Base-by-base conservation (phyloP, 495 filamentous ascomycete genomes). In the Achaetomiella virescens region DNA sequence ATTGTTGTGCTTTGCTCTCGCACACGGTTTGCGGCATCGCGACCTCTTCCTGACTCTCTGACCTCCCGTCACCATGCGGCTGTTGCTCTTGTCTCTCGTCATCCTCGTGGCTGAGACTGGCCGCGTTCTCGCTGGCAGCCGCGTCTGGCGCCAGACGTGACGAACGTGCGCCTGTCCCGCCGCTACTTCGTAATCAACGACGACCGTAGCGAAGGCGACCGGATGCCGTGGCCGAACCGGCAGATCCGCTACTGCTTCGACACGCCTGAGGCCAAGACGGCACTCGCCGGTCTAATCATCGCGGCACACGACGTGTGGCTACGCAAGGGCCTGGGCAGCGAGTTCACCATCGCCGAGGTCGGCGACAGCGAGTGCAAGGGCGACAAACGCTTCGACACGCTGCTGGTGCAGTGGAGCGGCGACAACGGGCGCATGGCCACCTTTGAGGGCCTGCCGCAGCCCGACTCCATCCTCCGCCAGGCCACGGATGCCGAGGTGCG, bases 171-270 rank as follows among this genome's bases (percentile, higher is more conserved):
- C 10, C 43, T 46, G 0, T 22, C 17, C 43, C 43, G 43, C 14
- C 38, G 55, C 4, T 58, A 53, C 49, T 38, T 47, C 9, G 24
- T 35, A 15, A 37, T 58, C 38, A 35, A 53, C 18, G 20, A 24
- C 5, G 43, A 46, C 5, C 55, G 37, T 2, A 41, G 17, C 7
- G 46, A 24, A 4, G 53, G 43, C 43, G 17, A 5, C 22, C 3
- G n/a, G 10, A 38, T 18, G 35, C 6, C n/a, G 9, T 58, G 55
- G 55, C 55, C 48, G n/a, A 41, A 58, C 20, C 41, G 25, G 1
- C 33, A 33, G 21, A 54, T 59, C 35, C 18, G 49, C 42, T 59
- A 59, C 49, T 59, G 56, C 37, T 59, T 59, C 20, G 44, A 48
- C 14, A 54, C n/a, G 6, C 11, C 18, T 17, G 56, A 47, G 2